Evolutionary conservation across 108 stramenopile species (phyloP).

Genomic region (Cylindrotheca fusiformis): DNA sequence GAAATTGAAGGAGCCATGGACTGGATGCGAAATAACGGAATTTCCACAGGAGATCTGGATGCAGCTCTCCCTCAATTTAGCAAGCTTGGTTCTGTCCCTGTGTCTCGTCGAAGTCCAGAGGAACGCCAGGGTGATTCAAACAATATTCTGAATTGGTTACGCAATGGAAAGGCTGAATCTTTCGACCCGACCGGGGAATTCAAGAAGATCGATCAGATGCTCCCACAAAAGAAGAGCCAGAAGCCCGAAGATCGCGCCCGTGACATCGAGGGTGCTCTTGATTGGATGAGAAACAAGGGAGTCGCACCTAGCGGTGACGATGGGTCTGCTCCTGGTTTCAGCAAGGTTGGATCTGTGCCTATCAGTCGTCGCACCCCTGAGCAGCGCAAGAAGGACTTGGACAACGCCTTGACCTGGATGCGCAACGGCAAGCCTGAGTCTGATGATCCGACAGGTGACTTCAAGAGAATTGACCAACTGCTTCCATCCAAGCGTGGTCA

Average conservation of each 20-base stretch:
- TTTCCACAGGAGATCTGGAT: conserved; percentile 7
- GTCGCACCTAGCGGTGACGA: conserved; percentile 14
- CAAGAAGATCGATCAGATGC: conserved; percentile 14
- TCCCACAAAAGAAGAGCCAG: conserved; percentile 14
- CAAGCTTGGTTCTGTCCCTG: conserved; percentile 9
- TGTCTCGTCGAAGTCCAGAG: conserved; percentile 16
- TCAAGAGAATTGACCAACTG: conserved; percentile 29
- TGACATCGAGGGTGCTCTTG: conserved; percentile 33
- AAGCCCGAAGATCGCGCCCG: conserved; percentile 19
- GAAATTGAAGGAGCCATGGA: conserved; percentile 36
- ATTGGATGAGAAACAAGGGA: conserved; percentile 33
- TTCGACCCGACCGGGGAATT: conserved; percentile 13
- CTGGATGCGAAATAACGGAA: conserved; percentile 30
- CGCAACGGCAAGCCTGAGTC: conserved; percentile 4
- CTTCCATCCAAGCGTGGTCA: conserved; percentile 10
- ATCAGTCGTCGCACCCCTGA: conserved; percentile 14
- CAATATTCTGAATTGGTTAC: conserved; percentile 15
- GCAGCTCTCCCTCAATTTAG: conserved; percentile 7
- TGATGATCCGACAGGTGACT: conserved; percentile 14
- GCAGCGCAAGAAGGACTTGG: conserved; percentile 14
- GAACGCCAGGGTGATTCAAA: conserved; percentile 14
- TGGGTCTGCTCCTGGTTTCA: conserved; percentile 2
- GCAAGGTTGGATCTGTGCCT: conserved; percentile 3
- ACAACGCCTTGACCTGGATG: conserved; percentile 19
- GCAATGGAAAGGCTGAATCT: conserved; percentile 15